Conservation (phyloP, 768 basidiomycete genomes). For the Hypholoma sublateritium region DNA sequence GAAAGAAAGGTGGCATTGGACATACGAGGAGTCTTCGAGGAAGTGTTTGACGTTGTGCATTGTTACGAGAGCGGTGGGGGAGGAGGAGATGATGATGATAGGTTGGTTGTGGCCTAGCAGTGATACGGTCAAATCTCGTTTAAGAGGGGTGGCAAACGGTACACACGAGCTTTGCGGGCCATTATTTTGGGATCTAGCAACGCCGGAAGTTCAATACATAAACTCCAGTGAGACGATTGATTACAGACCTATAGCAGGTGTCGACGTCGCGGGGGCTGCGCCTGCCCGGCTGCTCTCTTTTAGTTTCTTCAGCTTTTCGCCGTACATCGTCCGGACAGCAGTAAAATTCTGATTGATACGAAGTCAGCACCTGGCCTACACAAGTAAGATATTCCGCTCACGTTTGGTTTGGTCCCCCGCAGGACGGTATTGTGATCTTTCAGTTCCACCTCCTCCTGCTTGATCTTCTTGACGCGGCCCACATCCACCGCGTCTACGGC, state of each 20-base stretch:
- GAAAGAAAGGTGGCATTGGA: constrained; percentile 1
- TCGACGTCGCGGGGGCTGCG: constrained; percentile 30
- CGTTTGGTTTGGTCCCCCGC: constrained; percentile 81
- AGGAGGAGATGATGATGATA: constrained; percentile 97
- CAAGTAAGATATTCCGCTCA: constrained; percentile 34
- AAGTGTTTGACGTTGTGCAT: constrained; percentile 98
- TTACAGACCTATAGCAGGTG: constrained; percentile 39
- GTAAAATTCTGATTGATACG: constrained; percentile 68
- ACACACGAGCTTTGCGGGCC: constrained; percentile 71
- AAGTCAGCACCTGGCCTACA: neutral
- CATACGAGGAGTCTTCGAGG: constrained; percentile 84
- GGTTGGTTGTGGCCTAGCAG: constrained; percentile 75
- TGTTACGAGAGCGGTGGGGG: constrained; percentile 91
- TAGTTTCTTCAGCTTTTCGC: constrained; percentile 78
- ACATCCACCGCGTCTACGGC: constrained; percentile 68
- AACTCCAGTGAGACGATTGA: neutral
- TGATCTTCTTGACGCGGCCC: constrained; percentile 86
- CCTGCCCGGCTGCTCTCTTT: constrained; percentile 65
- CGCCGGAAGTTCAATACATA: neutral
- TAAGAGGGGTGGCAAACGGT: neutral
- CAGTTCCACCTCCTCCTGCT: constrained; percentile 73
- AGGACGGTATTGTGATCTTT: constrained; percentile 82
- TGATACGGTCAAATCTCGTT: neutral
- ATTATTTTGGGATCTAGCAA: constrained; percentile 55
- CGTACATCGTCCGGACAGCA: constrained; percentile 60